Percentiles rank a stretch among this genome's conserved stretches.
These are phyloP conservation scores for Telfairia occidentalis DNA, from an alignment of 331 rosid genomes.

Conservation along the genomic window DNA sequence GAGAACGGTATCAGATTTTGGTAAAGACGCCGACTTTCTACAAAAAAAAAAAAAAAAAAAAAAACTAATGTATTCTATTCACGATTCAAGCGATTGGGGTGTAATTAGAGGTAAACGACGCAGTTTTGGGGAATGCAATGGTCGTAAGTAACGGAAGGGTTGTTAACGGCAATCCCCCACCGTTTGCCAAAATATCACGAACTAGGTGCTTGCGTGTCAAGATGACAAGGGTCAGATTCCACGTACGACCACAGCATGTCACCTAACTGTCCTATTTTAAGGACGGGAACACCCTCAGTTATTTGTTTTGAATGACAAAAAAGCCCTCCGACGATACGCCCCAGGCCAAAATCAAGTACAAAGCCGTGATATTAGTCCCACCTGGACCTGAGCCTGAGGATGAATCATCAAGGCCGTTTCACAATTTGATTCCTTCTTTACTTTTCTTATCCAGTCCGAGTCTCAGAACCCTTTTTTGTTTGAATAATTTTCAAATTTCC, in stretches of 20 bases:
- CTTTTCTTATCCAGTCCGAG: constrained; percentile 1
- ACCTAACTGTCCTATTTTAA: neutral
- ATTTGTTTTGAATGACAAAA: neutral
- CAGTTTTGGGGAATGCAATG: neutral
- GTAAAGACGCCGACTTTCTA: no score
- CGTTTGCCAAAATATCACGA: neutral
- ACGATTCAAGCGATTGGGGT: neutral
- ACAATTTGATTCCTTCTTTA: constrained; percentile 6
- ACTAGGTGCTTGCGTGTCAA: neutral
- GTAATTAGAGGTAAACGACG: neutral
- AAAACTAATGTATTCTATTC: no score
- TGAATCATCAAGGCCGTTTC: neutral
- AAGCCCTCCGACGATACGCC: neutral
- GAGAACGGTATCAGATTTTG: no score
- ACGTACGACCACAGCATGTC: neutral
- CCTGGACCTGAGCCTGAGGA: neutral
- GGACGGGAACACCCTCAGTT: neutral
- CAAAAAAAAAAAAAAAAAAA: no score
- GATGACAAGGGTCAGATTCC: neutral
- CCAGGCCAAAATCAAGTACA: neutral
- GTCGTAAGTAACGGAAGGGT: neutral
- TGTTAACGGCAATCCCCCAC: neutral
- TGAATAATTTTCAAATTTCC: neutral
- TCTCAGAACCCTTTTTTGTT: neutral
- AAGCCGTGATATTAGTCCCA: neutral